A percentile compares a stretch with the other conserved stretches of the same genome.
phyloP scores from a whole-genome alignment of 2,329 filamentous ascomycete species.

The Stachybotrys chlorohalonatus region DNA sequence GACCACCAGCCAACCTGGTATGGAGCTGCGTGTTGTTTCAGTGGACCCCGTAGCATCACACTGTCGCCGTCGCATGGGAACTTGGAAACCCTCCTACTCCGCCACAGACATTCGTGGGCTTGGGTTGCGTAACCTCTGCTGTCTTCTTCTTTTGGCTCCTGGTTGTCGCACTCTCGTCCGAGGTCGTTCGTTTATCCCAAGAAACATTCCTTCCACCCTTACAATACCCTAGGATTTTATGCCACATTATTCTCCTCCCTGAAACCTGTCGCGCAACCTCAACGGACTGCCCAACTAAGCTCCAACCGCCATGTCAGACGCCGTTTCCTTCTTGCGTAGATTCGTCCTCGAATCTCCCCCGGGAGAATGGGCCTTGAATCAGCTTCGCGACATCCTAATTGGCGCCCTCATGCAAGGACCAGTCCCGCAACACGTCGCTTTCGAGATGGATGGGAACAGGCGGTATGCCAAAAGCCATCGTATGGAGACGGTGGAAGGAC shows the following conservation, averaged over 20 bases:
- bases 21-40: not conserved
- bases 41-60: not conserved
- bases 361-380: slow-evolving; percentile 76
- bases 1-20: not conserved
- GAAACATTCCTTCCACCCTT: not conserved
- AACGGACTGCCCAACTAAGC: not conserved
- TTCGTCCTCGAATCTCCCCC: slow-evolving; percentile 87
- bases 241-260: not conserved
- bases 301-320: slow-evolving; percentile 38
- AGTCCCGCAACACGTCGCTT: slow-evolving; percentile 92
- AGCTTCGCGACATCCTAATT: slow-evolving; percentile 76
- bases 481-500: slow-evolving; percentile 94
- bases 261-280: not conserved
- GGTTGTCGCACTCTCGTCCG: not conserved
- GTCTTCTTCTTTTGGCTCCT: not conserved
- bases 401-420: slow-evolving; percentile 83
- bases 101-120: not conserved
- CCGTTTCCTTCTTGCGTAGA: slow-evolving; percentile 39
- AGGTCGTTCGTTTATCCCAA: too few relatives aligned
- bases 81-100: not conserved
- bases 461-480: slow-evolving; percentile 83
- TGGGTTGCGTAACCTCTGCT: not conserved
- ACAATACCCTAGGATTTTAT: not conserved
- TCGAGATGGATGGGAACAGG: slow-evolving; percentile 98
- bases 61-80: not conserved